phyloP scores from a whole-genome alignment of 129 eudicot genomes.

The Sambucus nigra region DNA sequence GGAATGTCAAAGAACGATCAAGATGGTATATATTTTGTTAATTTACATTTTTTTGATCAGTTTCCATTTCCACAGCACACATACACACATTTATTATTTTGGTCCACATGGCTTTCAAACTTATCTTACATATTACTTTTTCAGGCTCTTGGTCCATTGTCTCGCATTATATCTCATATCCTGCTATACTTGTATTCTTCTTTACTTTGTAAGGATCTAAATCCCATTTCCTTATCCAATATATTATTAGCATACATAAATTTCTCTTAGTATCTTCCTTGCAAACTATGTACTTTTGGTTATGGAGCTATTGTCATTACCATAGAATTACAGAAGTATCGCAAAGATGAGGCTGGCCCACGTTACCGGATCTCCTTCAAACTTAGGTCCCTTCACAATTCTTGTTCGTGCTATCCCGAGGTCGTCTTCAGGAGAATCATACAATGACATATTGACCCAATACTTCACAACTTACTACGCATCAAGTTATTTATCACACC shows the following conservation, averaged over 20 bases:
- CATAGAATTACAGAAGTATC: conserved; percentile 60
- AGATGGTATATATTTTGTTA: conserved; percentile 60
- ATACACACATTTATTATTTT: background rate
- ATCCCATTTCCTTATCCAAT: background rate
- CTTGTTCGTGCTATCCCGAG: conserved; percentile 92
- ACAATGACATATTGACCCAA: conserved; percentile 44
- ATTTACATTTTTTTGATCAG: background rate
- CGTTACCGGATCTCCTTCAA: conserved; percentile 41
- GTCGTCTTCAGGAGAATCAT: conserved; percentile 58
- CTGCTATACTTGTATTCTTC: conserved; percentile 57
- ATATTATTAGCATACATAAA: background rate
- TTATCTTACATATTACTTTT: background rate
- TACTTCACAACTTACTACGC: conserved; percentile 56
- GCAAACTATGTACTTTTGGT: background rate
- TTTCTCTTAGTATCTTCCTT: background rate
- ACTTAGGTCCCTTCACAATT: conserved; percentile 73
- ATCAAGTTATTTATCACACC: conserved; percentile 76
- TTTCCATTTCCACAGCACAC: background rate
- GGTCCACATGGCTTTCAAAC: background rate
- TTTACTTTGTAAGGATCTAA: conserved; percentile 68
- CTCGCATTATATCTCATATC: conserved; percentile 66
- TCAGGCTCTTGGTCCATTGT: conserved; percentile 93
- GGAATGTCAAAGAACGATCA: conserved; percentile 65
- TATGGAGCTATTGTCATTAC: conserved; percentile 5
- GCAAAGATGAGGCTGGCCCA: conserved; percentile 59